Percentiles rank a stretch among this genome's conserved stretches.
phyloP scores from a whole-genome alignment of 805 yeast genomes.

The Suhomyces canberraensis region DNA sequence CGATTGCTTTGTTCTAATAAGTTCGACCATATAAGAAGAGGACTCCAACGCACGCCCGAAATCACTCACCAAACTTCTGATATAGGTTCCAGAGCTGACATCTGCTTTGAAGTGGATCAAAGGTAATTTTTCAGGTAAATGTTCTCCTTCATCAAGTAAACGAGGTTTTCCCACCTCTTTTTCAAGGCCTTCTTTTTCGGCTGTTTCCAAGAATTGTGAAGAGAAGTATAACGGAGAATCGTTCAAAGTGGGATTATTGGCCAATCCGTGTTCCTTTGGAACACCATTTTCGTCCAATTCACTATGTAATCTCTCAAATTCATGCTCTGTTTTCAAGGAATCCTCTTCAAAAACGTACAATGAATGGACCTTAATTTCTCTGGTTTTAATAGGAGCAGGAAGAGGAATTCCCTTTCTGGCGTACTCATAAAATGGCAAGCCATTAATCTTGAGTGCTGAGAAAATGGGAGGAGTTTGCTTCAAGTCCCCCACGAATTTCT shows the following conservation, averaged over 20 bases:
- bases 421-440: slow-evolving; percentile 90
- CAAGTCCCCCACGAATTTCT: slow-evolving; percentile 74
- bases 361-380: slow-evolving; percentile 62
- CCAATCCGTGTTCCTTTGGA: slow-evolving; percentile 42
- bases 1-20: slow-evolving; percentile 72
- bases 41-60: slow-evolving; percentile 78
- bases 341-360: slow-evolving; percentile 52
- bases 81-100: slow-evolving; percentile 94
- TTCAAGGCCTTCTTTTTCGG: slow-evolving; percentile 39
- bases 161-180: slow-evolving; percentile 38
- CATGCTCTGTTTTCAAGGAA: slow-evolving; percentile 53
- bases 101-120: slow-evolving; percentile 67
- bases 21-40: slow-evolving; percentile 83
- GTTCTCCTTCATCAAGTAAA: slow-evolving; percentile 35
- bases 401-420: slow-evolving; percentile 85
- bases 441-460: slow-evolving; percentile 92
- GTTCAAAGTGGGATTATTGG: slow-evolving; percentile 53
- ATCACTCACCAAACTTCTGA: slow-evolving; percentile 86
- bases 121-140: slow-evolving; percentile 55
- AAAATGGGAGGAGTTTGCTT: slow-evolving; percentile 93
- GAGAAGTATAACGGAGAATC: slow-evolving; percentile 64
- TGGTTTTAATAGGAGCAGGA: slow-evolving; percentile 76
- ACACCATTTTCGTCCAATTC: slow-evolving; percentile 47
- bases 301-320: slow-evolving; percentile 44
- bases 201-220: slow-evolving; percentile 45